Percentiles rank a stretch among this genome's conserved stretches.
phyloP scores from a whole-genome alignment of 352 stramenopile species.

The Globisporangium yorkense region DNA sequence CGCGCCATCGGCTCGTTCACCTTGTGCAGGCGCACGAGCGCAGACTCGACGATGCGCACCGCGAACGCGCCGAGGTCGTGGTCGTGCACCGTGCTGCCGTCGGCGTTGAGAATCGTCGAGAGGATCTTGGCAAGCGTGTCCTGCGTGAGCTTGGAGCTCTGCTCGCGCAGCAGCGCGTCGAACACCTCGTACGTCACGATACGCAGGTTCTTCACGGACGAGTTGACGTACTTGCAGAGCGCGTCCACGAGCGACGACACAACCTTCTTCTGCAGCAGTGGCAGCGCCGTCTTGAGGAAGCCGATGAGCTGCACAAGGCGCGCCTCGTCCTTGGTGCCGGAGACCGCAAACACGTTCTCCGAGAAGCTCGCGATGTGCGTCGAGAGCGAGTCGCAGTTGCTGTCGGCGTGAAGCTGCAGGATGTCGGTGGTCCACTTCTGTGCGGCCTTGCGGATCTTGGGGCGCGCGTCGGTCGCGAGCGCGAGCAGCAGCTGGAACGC shows the following conservation, averaged over 20 bases:
- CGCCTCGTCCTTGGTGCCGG: conserved; percentile 65
- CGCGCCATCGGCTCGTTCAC: conserved; percentile 49
- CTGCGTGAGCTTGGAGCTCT: conserved; percentile 51
- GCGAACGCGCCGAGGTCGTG: conserved; percentile 51
- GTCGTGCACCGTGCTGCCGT: conserved; percentile 59
- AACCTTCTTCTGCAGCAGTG: conserved; percentile 76
- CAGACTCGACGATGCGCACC: conserved; percentile 57
- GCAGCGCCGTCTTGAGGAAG: conserved; percentile 74
- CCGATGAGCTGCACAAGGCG: conserved; percentile 70
- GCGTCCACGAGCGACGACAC: conserved; percentile 68
- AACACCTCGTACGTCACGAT: conserved; percentile 77
- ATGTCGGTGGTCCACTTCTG: conserved; percentile 74
- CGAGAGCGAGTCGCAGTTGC: conserved; percentile 72
- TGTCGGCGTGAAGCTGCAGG: conserved; percentile 58
- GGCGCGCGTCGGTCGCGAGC: conserved; percentile 69
- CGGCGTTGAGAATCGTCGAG: conserved; percentile 48
- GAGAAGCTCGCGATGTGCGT: conserved; percentile 86
- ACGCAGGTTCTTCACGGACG: conserved; percentile 67
- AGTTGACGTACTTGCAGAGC: conserved; percentile 67
- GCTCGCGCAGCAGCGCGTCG: conserved; percentile 45
- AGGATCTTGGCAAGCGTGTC: conserved; percentile 67
- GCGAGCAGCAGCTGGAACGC: conserved; percentile 77
- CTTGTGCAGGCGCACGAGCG: conserved; percentile 59
- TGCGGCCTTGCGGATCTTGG: conserved; percentile 80
- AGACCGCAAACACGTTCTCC: conserved; percentile 71